Base-by-base conservation (phyloP, 352 stramenopile species). In the Phytophthora sp. region DNA sequence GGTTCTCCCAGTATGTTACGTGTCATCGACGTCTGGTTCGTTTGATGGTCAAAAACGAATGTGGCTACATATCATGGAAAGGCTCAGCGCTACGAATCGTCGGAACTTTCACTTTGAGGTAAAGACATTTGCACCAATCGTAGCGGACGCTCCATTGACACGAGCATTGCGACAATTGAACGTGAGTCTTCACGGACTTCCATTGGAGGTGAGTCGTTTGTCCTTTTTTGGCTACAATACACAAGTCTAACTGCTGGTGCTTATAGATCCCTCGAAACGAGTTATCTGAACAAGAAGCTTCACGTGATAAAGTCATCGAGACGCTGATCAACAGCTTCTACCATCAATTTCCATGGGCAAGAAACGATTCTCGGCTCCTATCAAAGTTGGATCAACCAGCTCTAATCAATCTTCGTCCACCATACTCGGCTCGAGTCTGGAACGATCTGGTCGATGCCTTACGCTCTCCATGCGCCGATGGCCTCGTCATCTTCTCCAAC, bases 11-110 rank as follows among this genome's bases (percentile, higher is more conserved):
- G 55, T 90, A 0, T 90, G 77, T 27, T 84, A 77, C 42, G 46
- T 84, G n/a, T 52, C 58, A 4, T 69, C 61, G 13, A 71, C 68
- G 8, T 62, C 57, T 2, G 56, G 42, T 7, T 23, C 58, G 2
- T 84, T 86, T 58, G 77, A 90, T 36, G 79, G 81, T 2, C 81
- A 90, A 52, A 86, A 74, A 55, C 77, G 79, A 26, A 90, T 90
- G 64, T 90, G 75, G 75, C 23, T 87, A 45, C 81, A 88, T 42
- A 51, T 84, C 21, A 86, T 90, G 23, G 60, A 75, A 13, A 75
- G 67, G 2, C 56, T 82, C 3, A 50, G 36, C 20, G 2, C 16
- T 33, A 11, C 7, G 29, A 26, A 6, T 13, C 18, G 21, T n/a
- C n/a, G n/a, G n/a, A n/a, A 26, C 4, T 67, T 81, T 20, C 23